These are phyloP conservation scores for Candida awuae DNA, from an alignment of 805 yeast species.

Conservation along the genomic window DNA sequence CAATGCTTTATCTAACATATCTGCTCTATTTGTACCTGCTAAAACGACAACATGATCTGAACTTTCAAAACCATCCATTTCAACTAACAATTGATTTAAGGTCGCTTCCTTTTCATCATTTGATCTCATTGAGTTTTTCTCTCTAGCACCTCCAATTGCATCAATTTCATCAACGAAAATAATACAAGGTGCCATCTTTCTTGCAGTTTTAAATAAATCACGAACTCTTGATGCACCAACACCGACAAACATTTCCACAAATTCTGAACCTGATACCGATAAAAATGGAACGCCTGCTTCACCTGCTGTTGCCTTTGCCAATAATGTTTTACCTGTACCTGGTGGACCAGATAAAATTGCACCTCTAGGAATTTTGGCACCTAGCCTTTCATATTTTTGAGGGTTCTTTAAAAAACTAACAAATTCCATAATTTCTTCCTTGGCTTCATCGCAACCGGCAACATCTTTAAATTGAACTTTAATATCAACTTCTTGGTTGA, in stretches of 20 bases:
- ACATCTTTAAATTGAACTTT: constrained; percentile 87
- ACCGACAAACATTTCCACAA: constrained; percentile 98
- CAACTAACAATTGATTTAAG: constrained; percentile 88
- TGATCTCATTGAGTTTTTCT: constrained; percentile 62
- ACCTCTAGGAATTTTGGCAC: constrained; percentile 97
- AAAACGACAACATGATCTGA: constrained; percentile 91
- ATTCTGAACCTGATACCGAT: constrained; percentile 95
- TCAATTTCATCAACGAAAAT: constrained; percentile 98
- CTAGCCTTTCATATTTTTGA: constrained; percentile 78
- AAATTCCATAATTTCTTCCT: constrained; percentile 96
- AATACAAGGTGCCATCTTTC: constrained; percentile 91
- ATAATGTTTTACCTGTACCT: constrained; percentile 96
- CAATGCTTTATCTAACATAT: constrained; percentile 85
- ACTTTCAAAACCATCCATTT: constrained; percentile 95
- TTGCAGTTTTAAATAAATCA: constrained; percentile 85
- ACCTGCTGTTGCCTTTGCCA: constrained; percentile 98
- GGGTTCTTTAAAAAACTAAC: constrained; percentile 91
- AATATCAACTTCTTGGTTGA: constrained; percentile 87
- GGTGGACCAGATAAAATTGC: constrained; percentile 98
- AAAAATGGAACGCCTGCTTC: constrained; percentile 97
- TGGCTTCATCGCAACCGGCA: constrained; percentile 96
- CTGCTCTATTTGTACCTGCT: constrained; percentile 97
- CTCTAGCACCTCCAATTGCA: constrained; percentile 92
- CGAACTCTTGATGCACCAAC: constrained; percentile 98
- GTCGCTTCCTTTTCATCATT: constrained; percentile 98